Percentiles rank a stretch among this genome's conserved stretches.
Conservation (phyloP, 345 rosid genomes). For the Hevea brasiliensis region DNA sequence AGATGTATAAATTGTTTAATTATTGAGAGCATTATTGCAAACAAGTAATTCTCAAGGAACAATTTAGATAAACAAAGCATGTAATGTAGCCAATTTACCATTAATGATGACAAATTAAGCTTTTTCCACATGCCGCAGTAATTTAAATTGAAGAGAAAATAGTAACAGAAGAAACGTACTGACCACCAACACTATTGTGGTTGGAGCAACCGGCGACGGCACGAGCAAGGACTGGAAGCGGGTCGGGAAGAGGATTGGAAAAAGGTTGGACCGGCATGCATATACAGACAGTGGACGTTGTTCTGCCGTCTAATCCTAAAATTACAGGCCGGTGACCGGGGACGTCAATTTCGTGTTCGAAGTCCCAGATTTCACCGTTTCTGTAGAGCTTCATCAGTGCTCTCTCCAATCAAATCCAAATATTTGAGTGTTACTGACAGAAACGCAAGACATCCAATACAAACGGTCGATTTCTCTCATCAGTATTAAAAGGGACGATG, state of each 20-base stretch:
- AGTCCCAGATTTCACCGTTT: conserved; percentile 69
- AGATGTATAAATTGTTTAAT: too few species aligned
- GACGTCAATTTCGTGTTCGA: conserved; percentile 40
- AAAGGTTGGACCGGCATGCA: conserved; percentile 48
- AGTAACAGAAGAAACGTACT: neutral
- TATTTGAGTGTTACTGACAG: too few species aligned
- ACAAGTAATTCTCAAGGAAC: too few species aligned
- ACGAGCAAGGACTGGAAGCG: conserved; percentile 61
- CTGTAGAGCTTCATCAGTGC: conserved; percentile 54
- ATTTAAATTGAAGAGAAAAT: neutral
- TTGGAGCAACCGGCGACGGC: conserved; percentile 72
- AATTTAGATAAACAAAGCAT: neutral
- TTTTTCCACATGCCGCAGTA: neutral
- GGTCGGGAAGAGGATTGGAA: conserved; percentile 43
- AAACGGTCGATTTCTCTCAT: neutral
- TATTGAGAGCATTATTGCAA: too few species aligned
- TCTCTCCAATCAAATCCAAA: conserved; percentile 2
- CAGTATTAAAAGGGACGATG: too few species aligned
- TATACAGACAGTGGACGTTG: conserved; percentile 77
- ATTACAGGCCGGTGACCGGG: conserved; percentile 35
- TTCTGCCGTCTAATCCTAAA: conserved; percentile 70
- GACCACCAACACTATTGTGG: conserved; percentile 73
- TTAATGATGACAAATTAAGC: neutral
- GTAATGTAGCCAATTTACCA: neutral
- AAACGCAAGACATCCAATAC: too few species aligned